Evolutionary conservation across 495 filamentous ascomycete genomes (phyloP), one percentile per base, ranked within the genome.

Genomic region (Talaromyces ruber): DNA sequence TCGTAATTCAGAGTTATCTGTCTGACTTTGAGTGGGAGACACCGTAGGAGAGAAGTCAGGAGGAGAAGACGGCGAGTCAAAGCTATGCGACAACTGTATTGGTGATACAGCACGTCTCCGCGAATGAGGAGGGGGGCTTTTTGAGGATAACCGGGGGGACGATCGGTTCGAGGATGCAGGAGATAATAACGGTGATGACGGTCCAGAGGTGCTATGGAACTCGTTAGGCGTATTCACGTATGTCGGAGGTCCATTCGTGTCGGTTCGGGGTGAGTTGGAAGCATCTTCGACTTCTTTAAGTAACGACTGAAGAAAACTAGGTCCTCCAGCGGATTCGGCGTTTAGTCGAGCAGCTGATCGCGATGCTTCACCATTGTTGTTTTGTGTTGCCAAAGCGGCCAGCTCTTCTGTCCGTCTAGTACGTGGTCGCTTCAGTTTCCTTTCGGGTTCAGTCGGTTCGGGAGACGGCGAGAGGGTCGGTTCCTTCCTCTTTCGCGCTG

Each of bases 221-320:
- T 75, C 79, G 61, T 69, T 71, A 12, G 72, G 71, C n/a, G 70
- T 71, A 58, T 68, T 83, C 68, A 67, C 81, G 59, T 66, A 77
- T 66, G 65, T 81, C 65, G 69, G 82, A 66, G 62, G 78, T 68
- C 63, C 75, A 43, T 73, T 73, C 12, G 81, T 77, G 28, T 81
- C 71, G 16, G 70, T 77, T 55, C 84, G 83, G 32, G 83, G 83
- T 1, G 86, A 73, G 56, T 71, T 68, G 1, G 81, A 79, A 3
- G 88, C 85, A 65, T 84, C 85, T 72, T 95, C 91, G 0, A 97
- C 92, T 68, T 97, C 92, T 65, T 88, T 89, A 55, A 97, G 75
- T 14, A 97, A 79, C 0, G 91, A 92, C 43, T 89, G 86, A 4
- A 97, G 74, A 72, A 97, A 96, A 72, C 84, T 78, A 61, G 84